phyloP scores from a whole-genome alignment of 2,329 filamentous ascomycete genomes.

The Ustulina deusta region DNA sequence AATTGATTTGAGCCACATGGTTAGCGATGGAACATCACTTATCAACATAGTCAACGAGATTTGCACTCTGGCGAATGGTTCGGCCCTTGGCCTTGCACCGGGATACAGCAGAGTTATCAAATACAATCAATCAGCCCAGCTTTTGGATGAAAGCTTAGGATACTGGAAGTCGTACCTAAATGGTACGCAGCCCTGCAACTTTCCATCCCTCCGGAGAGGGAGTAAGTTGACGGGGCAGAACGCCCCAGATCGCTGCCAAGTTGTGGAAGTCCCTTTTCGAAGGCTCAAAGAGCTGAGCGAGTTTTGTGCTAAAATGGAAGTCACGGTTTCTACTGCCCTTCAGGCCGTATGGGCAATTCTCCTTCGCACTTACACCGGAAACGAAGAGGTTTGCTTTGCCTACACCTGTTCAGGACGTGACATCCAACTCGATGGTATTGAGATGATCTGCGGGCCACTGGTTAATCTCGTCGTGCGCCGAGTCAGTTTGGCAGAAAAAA shows the following conservation, averaged over 20 bases:
- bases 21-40: slow-evolving; percentile 20
- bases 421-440: slow-evolving; percentile 17
- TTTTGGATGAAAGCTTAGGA: slow-evolving; percentile 9
- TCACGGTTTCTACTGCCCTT: slow-evolving; percentile 11
- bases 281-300: slow-evolving; percentile 5
- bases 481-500: slow-evolving; percentile 9
- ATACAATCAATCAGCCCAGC: background rate
- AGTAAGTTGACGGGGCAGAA: slow-evolving; percentile 4
- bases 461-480: slow-evolving; percentile 23
- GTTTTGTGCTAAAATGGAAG: slow-evolving; percentile 16
- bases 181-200: slow-evolving; percentile 19
- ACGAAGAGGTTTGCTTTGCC: slow-evolving; percentile 26
- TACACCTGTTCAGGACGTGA: slow-evolving; percentile 24
- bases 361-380: slow-evolving; percentile 17
- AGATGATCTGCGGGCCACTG: slow-evolving; percentile 24
- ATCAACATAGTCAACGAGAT: slow-evolving; percentile 8
- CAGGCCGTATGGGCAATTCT: slow-evolving; percentile 28
- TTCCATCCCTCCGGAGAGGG: slow-evolving; percentile 17
- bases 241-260: background rate
- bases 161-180: slow-evolving; percentile 24
- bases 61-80: background rate
- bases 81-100: background rate
- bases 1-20: slow-evolving; percentile 17
- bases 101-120: slow-evolving; percentile 17
- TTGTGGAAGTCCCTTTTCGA: slow-evolving; percentile 7